phyloP scores from a whole-genome alignment of 768 basidiomycete genomes.

The Macrocybe gigantea region DNA sequence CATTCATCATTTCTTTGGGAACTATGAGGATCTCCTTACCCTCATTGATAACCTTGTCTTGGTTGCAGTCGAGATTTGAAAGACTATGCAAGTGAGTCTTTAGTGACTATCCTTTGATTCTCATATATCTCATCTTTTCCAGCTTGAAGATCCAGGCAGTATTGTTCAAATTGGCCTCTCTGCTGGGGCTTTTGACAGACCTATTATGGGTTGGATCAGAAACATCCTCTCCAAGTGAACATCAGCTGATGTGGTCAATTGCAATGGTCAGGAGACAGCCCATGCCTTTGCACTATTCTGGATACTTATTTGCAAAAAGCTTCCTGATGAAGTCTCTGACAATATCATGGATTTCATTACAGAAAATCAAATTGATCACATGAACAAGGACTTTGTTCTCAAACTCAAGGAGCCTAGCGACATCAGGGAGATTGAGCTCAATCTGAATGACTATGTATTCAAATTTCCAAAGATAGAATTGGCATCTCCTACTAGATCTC shows the following conservation, averaged over 20 bases:
- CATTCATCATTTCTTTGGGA: not conserved
- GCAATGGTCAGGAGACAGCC: not conserved
- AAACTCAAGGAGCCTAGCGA: not conserved
- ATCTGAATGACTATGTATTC: not conserved
- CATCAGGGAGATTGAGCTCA: not conserved
- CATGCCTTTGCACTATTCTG: not conserved
- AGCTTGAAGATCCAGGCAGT: not conserved
- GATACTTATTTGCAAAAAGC: too few species aligned
- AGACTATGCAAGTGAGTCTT: not conserved
- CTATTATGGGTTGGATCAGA: not conserved
- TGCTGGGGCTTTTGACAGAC: not conserved
- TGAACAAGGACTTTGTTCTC: not conserved
- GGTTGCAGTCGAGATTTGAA: not conserved
- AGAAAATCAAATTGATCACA: not conserved
- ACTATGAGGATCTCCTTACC: not conserved
- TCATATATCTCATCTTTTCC: not conserved
- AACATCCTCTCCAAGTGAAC: not conserved
- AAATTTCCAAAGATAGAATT: not conserved
- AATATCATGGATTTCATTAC: not conserved
- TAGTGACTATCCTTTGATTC: not conserved
- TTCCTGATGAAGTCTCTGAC: not conserved
- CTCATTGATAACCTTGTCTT: not conserved
- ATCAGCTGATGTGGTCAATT: not conserved
- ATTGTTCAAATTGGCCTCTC: not conserved
- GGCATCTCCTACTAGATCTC: slow-evolving; percentile 1